These are phyloP conservation scores for Capsicum rhomboideum DNA, from an alignment of 257 asterid genomes.

Conservation along the genomic window DNA sequence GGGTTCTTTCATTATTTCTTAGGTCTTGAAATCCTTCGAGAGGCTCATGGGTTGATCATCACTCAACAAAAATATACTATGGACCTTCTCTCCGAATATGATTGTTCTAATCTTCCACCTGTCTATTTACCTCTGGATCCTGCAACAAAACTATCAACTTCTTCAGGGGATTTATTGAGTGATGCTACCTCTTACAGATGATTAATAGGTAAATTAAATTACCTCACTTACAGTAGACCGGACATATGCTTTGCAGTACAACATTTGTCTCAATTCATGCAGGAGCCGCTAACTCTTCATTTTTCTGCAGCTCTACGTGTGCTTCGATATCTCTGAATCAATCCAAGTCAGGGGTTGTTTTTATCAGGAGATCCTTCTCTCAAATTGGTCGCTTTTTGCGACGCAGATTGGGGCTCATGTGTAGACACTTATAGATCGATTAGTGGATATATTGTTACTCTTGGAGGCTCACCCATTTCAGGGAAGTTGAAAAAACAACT, in stretches of 20 bases:
- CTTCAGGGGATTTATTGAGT: neutral
- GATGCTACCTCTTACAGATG: neutral
- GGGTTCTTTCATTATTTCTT: too few species aligned
- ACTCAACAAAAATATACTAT: neutral
- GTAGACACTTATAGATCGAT: neutral
- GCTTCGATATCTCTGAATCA: neutral
- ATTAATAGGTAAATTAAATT: neutral
- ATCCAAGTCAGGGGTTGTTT: neutral
- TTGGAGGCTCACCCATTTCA: neutral
- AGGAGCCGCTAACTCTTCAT: neutral
- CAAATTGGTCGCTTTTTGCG: neutral
- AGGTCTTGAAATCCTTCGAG: too few species aligned
- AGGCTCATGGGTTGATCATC: neutral
- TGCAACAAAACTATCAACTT: neutral
- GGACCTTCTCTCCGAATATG: neutral
- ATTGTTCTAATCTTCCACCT: neutral
- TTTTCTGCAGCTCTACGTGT: neutral
- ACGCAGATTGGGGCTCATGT: neutral
- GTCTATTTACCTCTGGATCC: neutral
- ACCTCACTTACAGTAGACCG: neutral
- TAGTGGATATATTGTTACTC: neutral
- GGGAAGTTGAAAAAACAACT: neutral
- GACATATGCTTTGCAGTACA: neutral
- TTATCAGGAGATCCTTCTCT: neutral
- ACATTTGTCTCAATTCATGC: neutral